A percentile compares a stretch with the other conserved stretches of the same genome.
These are phyloP conservation scores for Hymenoscyphus albidus DNA, from an alignment of 2,329 filamentous ascomycete genomes.

Conservation along the genomic window DNA sequence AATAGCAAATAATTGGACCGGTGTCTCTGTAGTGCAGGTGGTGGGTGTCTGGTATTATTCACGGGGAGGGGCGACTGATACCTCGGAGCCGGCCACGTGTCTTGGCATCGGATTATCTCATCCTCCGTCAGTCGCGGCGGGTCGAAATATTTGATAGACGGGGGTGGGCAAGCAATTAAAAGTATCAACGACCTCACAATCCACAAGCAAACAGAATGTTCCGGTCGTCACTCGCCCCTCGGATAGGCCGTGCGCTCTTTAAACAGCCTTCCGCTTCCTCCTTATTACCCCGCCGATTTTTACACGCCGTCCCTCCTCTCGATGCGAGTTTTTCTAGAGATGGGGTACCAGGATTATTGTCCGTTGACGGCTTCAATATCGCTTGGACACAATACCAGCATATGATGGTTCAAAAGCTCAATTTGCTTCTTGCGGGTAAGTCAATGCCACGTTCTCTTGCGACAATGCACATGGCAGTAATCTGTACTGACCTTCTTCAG, in stretches of 20 bases:
- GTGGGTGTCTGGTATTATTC: too few relatives aligned
- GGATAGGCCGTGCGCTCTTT: constrained; percentile 22
- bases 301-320: constrained; percentile 48
- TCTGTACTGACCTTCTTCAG: not conserved
- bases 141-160: constrained; percentile 8
- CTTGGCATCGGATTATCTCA: constrained; percentile 2
- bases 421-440: constrained; percentile 68
- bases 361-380: constrained; percentile 63
- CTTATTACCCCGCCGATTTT: constrained; percentile 36
- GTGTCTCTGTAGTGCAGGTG: too few relatives aligned
- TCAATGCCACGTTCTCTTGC: not conserved
- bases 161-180: not conserved
- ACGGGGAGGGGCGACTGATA: not conserved
- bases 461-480: not conserved
- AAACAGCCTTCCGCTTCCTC: constrained; percentile 11
- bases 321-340: constrained; percentile 42
- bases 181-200: constrained; percentile 10
- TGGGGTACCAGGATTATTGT: constrained; percentile 68
- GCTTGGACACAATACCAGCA: constrained; percentile 82
- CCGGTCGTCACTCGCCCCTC: constrained; percentile 30
- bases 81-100: not conserved
- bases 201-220: constrained; percentile 30
- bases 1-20: constrained; percentile 4
- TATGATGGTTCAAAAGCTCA: constrained; percentile 71
- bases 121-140: not conserved